Evolutionary conservation across 352 stramenopile species (phyloP), one percentile per base, ranked within the genome.

Genomic region (Aphanomyces astaci): DNA sequence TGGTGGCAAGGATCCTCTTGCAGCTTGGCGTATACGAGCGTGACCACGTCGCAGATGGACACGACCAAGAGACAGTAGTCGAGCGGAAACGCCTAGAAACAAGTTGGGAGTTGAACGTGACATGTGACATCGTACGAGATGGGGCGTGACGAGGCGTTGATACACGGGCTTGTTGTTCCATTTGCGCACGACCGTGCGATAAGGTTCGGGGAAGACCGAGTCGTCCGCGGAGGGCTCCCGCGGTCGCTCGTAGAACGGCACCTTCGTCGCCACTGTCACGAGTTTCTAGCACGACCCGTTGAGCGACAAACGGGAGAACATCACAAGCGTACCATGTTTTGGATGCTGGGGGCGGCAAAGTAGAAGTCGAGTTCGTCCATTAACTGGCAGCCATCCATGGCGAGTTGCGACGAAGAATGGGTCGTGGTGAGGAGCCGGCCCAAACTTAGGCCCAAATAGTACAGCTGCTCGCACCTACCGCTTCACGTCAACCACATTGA

Each of bases 321-420:
- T n/a, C 10, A 65, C 5, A 32, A 17, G 33, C 71, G 28, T 46
- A 90, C 82, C 86, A 94, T 92, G 68, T 82, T 81, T 74, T 94
- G 86, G 30, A 89, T 76, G 2, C 82, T 86, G 13, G 77, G 72
- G 4, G 83, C 89, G 13, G 84, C 80, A 31, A 94, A 92, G 69
- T 87, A 89, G 64, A 90, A 94, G 66, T 94, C 86, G 30, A 94
- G 76, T 55, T 94, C 86, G 60, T 94, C 86, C 25, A 94, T 75
- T n/a, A 94, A 71, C 59, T 94, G 83, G 24, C 83, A 91, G 51
- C 79, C 84, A 52, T 90, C 81, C 62, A 88, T 81, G 0, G 81
- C 81, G 30, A 94, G 67, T 15, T 82, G 72, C 69, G 91, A 72
- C 9, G 82, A 63, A 57, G 88, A 80, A 52, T 88, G 78, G 19